Evolutionary conservation across 2,329 filamentous ascomycete genomes (phyloP).

Genomic region (Seiridium unicorne): DNA sequence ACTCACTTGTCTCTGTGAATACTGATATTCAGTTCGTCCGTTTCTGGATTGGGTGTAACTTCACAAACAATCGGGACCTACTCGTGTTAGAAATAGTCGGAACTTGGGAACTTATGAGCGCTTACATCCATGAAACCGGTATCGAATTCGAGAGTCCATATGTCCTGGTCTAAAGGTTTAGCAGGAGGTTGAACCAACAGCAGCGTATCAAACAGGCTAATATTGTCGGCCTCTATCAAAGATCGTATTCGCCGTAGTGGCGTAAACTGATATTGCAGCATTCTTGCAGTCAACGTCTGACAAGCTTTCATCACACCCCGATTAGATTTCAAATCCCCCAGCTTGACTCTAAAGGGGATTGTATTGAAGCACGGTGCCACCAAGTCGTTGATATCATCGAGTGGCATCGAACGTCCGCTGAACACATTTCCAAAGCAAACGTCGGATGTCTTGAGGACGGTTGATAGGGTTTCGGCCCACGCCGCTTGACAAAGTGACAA

Average conservation of each 20-base stretch:
- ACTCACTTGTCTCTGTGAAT: constrained; percentile 60
- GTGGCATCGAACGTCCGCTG: constrained; percentile 67
- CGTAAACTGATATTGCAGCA: constrained; percentile 70
- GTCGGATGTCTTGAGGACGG: constrained; percentile 57
- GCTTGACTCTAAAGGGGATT: constrained; percentile 64
- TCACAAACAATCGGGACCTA: constrained; percentile 68
- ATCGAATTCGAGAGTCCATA: constrained; percentile 60
- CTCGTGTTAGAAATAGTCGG: too few relatives aligned
- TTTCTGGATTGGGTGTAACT: constrained; percentile 53
- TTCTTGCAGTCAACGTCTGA: constrained; percentile 59
- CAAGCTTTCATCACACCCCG: constrained; percentile 57
- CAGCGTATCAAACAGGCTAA: constrained; percentile 74
- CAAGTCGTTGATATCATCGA: constrained; percentile 67
- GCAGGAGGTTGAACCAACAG: constrained; percentile 72
- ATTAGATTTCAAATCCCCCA: constrained; percentile 48
- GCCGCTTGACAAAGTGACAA: constrained; percentile 69
- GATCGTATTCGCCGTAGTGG: constrained; percentile 70
- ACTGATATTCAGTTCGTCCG: constrained; percentile 54
- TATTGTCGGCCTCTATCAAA: constrained; percentile 34
- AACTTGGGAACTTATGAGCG: constrained; percentile 4
- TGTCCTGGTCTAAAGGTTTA: constrained; percentile 49
- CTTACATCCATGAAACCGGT: constrained; percentile 66
- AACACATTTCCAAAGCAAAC: constrained; percentile 87
- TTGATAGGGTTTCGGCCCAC: constrained; percentile 66
- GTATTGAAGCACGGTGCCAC: constrained; percentile 95